These are phyloP conservation scores for Xylaria bambusicola DNA, from an alignment of 495 filamentous ascomycete species.

Conservation along the genomic window DNA sequence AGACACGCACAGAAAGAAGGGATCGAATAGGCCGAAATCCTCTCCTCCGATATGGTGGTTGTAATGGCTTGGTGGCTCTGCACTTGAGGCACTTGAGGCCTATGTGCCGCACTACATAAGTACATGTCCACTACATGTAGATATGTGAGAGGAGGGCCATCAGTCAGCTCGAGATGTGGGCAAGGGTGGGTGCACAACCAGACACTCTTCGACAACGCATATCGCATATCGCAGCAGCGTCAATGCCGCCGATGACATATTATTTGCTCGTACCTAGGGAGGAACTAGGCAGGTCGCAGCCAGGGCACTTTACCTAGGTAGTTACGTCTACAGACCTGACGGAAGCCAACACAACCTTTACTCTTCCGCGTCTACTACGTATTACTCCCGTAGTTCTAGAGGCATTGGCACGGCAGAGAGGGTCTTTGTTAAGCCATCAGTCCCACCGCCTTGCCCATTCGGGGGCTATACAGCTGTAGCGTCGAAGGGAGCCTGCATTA, in stretches of 20 bases:
- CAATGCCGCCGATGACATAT: not conserved
- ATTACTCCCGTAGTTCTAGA: not conserved
- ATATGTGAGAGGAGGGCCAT: not conserved
- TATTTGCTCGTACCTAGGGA: not conserved
- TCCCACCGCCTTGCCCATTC: conserved; percentile 2
- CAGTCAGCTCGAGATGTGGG: not conserved
- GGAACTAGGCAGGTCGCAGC: not conserved
- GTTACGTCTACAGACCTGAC: not conserved
- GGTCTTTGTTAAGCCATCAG: not conserved
- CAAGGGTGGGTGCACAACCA: not conserved
- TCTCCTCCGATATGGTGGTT: not conserved
- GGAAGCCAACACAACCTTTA: conserved; percentile 1
- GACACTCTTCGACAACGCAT: conserved; percentile 2
- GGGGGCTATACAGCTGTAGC: not conserved
- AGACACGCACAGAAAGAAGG: not conserved
- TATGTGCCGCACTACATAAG: no score
- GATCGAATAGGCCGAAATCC: not conserved
- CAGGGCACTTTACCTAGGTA: not conserved
- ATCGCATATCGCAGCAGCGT: not conserved
- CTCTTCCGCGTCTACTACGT: not conserved
- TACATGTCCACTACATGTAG: not conserved
- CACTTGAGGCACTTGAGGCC: not conserved
- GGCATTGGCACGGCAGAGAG: not conserved
- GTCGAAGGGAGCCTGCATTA: conserved; percentile 12
- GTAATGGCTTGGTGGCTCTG: not conserved